Percentiles rank a stretch among this genome's conserved stretches.
Conservation (phyloP, 257 asterid genomes). For the Rubia yunnanensis region DNA sequence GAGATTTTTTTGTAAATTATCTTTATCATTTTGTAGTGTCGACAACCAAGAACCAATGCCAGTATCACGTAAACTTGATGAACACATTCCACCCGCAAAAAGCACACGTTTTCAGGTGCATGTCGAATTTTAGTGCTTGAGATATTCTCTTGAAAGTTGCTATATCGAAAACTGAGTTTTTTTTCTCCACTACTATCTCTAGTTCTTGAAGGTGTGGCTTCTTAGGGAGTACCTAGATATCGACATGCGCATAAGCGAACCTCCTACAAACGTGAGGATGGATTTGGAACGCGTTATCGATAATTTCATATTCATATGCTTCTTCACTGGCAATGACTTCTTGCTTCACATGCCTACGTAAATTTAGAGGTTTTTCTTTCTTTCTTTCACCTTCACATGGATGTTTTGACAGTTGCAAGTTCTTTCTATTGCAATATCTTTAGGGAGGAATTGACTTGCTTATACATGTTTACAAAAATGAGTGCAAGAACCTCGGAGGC, state of each 20-base stretch:
- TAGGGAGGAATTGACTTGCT: too few species aligned
- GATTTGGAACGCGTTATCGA: constrained; percentile 34
- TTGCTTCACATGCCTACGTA: constrained; percentile 51
- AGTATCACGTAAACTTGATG: not conserved
- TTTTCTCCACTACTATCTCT: too few species aligned
- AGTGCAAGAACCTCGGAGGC: too few species aligned
- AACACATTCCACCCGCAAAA: not conserved
- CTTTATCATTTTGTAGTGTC: too few species aligned
- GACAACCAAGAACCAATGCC: too few species aligned
- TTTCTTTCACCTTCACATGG: not conserved
- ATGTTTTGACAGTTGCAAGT: not conserved
- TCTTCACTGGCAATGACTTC: constrained; percentile 59
- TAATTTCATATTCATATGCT: constrained; percentile 54
- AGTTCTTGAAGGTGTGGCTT: constrained; percentile 39
- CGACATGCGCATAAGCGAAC: constrained; percentile 29
- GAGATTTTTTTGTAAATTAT: too few species aligned
- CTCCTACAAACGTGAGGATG: constrained; percentile 20
- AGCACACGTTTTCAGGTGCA: constrained; percentile 14
- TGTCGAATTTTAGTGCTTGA: too few species aligned
- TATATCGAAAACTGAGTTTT: not conserved
- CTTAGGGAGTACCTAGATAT: constrained; percentile 44
- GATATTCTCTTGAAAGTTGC: not conserved
- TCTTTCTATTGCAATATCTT: not conserved
- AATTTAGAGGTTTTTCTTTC: constrained; percentile 44
- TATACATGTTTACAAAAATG: too few species aligned